Conservation (phyloP, 352 stramenopile genomes). For the Aphanomyces euteiches region DNA sequence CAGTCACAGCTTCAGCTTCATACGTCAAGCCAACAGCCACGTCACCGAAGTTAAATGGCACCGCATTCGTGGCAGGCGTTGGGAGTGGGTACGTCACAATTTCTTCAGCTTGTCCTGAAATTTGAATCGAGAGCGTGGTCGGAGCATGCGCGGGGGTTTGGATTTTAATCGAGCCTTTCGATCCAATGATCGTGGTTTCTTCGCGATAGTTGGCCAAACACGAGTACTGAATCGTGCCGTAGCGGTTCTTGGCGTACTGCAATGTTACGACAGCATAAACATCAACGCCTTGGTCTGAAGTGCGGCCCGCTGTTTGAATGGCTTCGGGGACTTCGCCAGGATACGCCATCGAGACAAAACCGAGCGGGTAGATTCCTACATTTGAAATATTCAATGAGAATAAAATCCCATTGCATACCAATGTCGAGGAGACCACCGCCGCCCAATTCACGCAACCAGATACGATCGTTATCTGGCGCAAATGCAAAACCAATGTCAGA, state of each 20-base stretch:
- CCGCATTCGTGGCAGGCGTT: conserved; percentile 35
- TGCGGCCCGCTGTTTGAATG: conserved; percentile 46
- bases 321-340: conserved; percentile 42
- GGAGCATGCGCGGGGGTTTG: conserved; percentile 55
- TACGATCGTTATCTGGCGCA: conserved; percentile 40
- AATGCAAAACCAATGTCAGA: conserved; percentile 69
- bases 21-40: conserved; percentile 67
- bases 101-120: conserved; percentile 37
- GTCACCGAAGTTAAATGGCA: conserved; percentile 55
- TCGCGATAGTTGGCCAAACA: conserved; percentile 54
- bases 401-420: conserved; percentile 22
- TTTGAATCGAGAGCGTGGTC: conserved; percentile 44
- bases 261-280: conserved; percentile 51
- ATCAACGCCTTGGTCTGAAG: conserved; percentile 52
- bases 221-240: conserved; percentile 58
- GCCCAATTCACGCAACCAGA: conserved; percentile 71
- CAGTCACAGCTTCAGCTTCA: conserved; percentile 62
- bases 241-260: conserved; percentile 45
- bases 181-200: conserved; percentile 70
- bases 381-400: not conserved
- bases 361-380: conserved; percentile 61
- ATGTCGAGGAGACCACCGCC: conserved; percentile 70
- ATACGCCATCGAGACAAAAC: conserved; percentile 62
- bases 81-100: conserved; percentile 48
- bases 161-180: conserved; percentile 63